Base-by-base conservation (phyloP, 1,284 basidiomycete species). In the Veloboletus limbatus region DNA sequence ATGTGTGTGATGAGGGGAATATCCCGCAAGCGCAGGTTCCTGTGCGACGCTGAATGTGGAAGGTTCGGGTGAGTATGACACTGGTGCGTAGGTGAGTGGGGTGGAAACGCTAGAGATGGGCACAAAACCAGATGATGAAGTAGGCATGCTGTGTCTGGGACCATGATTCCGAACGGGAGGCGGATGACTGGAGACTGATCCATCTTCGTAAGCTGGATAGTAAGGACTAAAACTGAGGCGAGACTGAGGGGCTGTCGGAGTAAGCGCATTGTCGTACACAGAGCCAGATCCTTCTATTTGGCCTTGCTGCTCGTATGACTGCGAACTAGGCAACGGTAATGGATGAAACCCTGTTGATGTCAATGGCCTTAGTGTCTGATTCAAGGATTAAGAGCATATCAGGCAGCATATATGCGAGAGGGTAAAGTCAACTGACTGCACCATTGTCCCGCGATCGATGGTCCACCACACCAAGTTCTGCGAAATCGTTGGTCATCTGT, bases 111-210 rank as follows among this genome's bases (percentile, higher is more conserved):
- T 62, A 65, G 45, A 68, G 52, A 51, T 74, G 37, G 79, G 76
- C 49, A 78, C 67, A 55, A 87, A 88, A n/a, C 85, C 85, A 14
- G 86, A 85, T 0, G 83, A 79, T 14, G 79, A 68, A 1, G 77
- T 59, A 16, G 85, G 82, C 49, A 87, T 67, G 54, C 81, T 87
- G 53, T 82, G 79, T 44, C 85, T 72, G n/a, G 81, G 77, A 32
- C 76, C 77, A 46, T 75, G 73, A 41, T 54, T 54, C 58, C 56
- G 72, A 57, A 55, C 67, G 45, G 62, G 72, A 54, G 67, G 53
- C 17, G 65, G 51, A 20, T 62, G 70, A 59, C 25, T 64, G 50
- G 60, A 45, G 26, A 42, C 28, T 8, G 56, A 47, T 32, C 56
- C 53, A n/a, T 67, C 56, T 48, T 87, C 82, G 54, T 83, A 82